Evolutionary conservation across 371 early-diverging fungal species (phyloP).

Genomic region (Fennellomyces sp.): DNA sequence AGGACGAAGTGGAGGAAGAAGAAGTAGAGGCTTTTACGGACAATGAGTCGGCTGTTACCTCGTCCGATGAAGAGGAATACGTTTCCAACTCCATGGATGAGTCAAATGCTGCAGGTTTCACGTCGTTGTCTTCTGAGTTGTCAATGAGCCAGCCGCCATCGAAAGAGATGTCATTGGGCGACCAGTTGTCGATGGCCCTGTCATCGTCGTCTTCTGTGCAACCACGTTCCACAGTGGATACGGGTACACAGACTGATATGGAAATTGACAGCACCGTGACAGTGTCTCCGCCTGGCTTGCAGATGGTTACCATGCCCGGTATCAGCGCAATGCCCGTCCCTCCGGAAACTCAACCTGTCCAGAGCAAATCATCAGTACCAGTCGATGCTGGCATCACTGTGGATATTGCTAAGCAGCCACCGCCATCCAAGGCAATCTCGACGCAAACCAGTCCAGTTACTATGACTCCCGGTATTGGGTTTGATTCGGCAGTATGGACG

Average conservation of each 20-base stretch:
- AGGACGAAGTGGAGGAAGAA: constrained; percentile 2
- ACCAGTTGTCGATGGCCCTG: constrained; percentile 1
- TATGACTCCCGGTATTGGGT: background rate
- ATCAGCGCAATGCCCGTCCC: constrained; percentile 4
- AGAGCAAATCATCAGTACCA: background rate
- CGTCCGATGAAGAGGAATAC: constrained; percentile 6
- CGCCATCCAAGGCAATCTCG: background rate
- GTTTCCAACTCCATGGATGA: background rate
- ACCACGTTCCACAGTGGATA: constrained; percentile 10
- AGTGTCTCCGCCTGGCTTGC: background rate
- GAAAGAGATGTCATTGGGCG: background rate
- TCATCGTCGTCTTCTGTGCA: background rate
- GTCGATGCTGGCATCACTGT: background rate
- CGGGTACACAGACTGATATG: constrained; percentile 3
- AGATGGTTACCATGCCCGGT: background rate
- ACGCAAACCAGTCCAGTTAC: background rate
- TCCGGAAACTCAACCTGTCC: background rate
- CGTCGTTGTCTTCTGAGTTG: constrained; percentile 19
- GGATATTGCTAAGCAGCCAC: background rate
- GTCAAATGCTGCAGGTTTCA: constrained; percentile 6
- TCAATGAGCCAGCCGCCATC: constrained; percentile 9
- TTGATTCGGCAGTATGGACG: background rate
- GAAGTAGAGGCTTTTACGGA: too few relatives aligned
- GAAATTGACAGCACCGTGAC: background rate
- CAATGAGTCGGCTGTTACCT: too few relatives aligned